Conservation (phyloP, 345 rosid genomes). For the Moricandia moricandioides region DNA sequence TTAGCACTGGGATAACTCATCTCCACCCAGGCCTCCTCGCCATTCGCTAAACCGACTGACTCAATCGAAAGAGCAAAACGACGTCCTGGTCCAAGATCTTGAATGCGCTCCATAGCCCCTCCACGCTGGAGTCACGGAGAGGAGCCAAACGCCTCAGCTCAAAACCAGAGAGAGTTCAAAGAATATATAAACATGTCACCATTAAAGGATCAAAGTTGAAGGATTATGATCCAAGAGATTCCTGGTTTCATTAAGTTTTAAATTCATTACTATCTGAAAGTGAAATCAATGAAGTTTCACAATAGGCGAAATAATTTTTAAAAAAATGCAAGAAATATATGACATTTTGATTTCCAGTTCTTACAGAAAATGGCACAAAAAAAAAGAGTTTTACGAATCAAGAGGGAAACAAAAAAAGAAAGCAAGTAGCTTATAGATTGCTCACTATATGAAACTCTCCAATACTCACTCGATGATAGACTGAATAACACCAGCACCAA, state of each 20-base stretch:
- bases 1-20: no score
- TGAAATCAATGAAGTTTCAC: not conserved
- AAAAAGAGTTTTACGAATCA: constrained; percentile 11
- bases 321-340: constrained; percentile 22
- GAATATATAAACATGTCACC: not conserved
- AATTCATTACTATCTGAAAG: not conserved
- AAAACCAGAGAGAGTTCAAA: not conserved
- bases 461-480: constrained; percentile 55
- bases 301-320: not conserved
- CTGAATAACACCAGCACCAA: constrained; percentile 94
- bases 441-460: constrained; percentile 26
- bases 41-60: no score
- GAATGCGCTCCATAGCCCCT: no score
- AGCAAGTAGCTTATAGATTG: constrained; percentile 12
- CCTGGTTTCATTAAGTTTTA: not conserved
- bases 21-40: no score
- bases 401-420: constrained; percentile 30
- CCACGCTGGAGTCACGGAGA: no score
- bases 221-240: not conserved
- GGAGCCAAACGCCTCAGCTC: constrained; percentile 1
- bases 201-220: constrained; percentile 5
- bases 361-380: constrained; percentile 25
- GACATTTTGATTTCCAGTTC: constrained; percentile 32
- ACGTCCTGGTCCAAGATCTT: no score
- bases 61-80: no score